These are phyloP conservation scores for Selenicereus undatus DNA, from an alignment of 148 eudicot genomes.

Conservation along the genomic window DNA sequence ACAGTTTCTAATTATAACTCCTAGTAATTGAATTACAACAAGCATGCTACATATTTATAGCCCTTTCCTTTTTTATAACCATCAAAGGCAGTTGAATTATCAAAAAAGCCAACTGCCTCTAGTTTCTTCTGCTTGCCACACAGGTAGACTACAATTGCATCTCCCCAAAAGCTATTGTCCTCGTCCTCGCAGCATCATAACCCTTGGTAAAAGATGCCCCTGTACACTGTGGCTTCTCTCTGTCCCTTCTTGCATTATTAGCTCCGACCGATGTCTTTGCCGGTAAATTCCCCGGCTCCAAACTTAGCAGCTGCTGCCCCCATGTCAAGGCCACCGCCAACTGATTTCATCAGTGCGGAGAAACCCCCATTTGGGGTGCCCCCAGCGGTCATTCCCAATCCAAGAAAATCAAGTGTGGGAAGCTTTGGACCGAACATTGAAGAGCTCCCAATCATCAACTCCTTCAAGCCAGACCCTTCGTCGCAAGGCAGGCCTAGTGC, in stretches of 20 bases:
- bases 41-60: slow-evolving; percentile 22
- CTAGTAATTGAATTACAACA: slow-evolving; percentile 26
- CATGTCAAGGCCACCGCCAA: slow-evolving; percentile 61
- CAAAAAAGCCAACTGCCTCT: slow-evolving; percentile 34
- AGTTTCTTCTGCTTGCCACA: slow-evolving; percentile 14
- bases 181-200: slow-evolving; percentile 2
- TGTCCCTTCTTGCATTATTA: slow-evolving; percentile 28
- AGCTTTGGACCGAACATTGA: slow-evolving; percentile 78
- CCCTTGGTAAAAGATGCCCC: slow-evolving; percentile 13
- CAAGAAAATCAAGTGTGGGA: slow-evolving; percentile 88
- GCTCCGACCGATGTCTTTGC: slow-evolving; percentile 52
- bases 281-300: slow-evolving; percentile 43
- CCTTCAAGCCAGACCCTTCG: slow-evolving; percentile 67
- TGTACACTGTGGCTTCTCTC: slow-evolving; percentile 24
- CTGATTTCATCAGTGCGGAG: slow-evolving; percentile 67
- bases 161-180: neutral
- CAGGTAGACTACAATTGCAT: neutral
- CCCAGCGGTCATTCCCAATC: slow-evolving; percentile 80
- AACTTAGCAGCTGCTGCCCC: slow-evolving; percentile 40
- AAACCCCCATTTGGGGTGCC: slow-evolving; percentile 53
- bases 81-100: slow-evolving; percentile 28
- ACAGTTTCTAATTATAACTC: slow-evolving; percentile 17
- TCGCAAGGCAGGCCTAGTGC: slow-evolving; percentile 64
- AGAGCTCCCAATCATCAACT: slow-evolving; percentile 81
- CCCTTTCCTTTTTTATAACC: slow-evolving; percentile 14